Percentiles rank a stretch among this genome's conserved stretches.
These are phyloP conservation scores for Aspergillus leporis DNA, from an alignment of 495 filamentous ascomycete genomes.

Conservation along the genomic window DNA sequence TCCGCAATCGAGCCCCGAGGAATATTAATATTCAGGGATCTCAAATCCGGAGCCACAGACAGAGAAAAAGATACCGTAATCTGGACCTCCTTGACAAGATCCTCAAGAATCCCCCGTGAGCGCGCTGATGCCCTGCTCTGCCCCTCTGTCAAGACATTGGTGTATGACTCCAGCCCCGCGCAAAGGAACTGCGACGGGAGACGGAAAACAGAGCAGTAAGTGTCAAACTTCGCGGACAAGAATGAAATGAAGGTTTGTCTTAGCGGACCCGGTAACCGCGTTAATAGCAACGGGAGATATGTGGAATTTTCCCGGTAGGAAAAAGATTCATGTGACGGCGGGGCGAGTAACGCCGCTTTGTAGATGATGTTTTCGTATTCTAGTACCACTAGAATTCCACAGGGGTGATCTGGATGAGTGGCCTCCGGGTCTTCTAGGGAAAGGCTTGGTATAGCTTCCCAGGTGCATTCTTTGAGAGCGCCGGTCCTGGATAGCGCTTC, in stretches of 20 bases:
- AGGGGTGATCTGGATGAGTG: background rate
- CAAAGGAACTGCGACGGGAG: conserved; percentile 45
- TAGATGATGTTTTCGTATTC: conserved; percentile 54
- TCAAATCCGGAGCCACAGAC: conserved; percentile 42
- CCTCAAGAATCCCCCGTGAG: conserved; percentile 23
- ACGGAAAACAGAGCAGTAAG: conserved; percentile 42
- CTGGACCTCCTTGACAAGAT: conserved; percentile 41
- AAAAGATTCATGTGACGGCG: background rate
- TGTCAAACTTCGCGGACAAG: conserved; percentile 53
- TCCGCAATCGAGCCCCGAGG: conserved; percentile 32
- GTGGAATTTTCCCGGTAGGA: conserved; percentile 18
- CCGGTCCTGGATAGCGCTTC: conserved; percentile 47
- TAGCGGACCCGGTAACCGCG: conserved; percentile 50
- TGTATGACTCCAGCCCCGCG: conserved; percentile 30
- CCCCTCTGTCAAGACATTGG: conserved; percentile 19
- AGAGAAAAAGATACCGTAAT: conserved; percentile 41
- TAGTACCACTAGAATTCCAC: conserved; percentile 47
- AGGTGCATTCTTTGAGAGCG: conserved; percentile 45
- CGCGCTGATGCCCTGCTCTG: background rate
- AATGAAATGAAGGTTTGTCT: conserved; percentile 53
- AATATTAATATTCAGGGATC: conserved; percentile 49
- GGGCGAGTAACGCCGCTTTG: conserved; percentile 45
- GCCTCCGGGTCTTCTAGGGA: conserved; percentile 14
- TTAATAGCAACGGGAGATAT: conserved; percentile 52
- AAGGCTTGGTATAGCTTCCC: conserved; percentile 40